Evolutionary conservation across 73 alveolate genomes (phyloP), one percentile per base, ranked within the genome.

Genomic region (Paramecium sexaurelia): DNA sequence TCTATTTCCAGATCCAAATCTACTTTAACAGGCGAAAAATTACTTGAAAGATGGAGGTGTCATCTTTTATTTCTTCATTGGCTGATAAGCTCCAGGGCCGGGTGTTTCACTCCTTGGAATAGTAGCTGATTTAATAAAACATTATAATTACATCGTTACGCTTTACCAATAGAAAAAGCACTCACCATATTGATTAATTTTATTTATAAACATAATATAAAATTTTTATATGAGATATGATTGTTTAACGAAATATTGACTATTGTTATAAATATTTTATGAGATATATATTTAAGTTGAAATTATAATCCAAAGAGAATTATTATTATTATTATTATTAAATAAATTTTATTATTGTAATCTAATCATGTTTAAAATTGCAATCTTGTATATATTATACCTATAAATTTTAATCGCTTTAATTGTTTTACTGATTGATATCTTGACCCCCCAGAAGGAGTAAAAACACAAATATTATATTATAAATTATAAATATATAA

Each of bases 131-230:
- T 8, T 24, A 8, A 7, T 61, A 13, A 22, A 22, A 29, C 29
- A 39, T 37, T 6, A 78, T 24, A 22, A 24, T 5, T 43, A 78
- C 90, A 36, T 78, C 90, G 43, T 78, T 78, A 41, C 45, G 75
- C 73, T 43, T 78, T 78, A 24, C 90, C 90, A 13, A 78, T 78
- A 2, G 90, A 78, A 43, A 78, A 78, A 24, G 90, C 90, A 78
- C 90, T 78, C 39, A 78, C 90, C 90, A 78, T 78, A 4, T 73
- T 27, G 43, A 35, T 61, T 61, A 29, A 61, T 61, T 61, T 61
- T 61, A 61, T 61, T 26, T 61, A 29, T 61, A 61, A 9, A 56
- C 11, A 61, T 51, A 35, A 51, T 51, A 51, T 4, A 41, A 45
- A 15, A 45, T n/a, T n/a, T n/a, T n/a, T n/a, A n/a, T n/a, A n/a